phyloP scores from a whole-genome alignment of 192 early-diverging fungal genomes.

The Chytriomyces sp. region DNA sequence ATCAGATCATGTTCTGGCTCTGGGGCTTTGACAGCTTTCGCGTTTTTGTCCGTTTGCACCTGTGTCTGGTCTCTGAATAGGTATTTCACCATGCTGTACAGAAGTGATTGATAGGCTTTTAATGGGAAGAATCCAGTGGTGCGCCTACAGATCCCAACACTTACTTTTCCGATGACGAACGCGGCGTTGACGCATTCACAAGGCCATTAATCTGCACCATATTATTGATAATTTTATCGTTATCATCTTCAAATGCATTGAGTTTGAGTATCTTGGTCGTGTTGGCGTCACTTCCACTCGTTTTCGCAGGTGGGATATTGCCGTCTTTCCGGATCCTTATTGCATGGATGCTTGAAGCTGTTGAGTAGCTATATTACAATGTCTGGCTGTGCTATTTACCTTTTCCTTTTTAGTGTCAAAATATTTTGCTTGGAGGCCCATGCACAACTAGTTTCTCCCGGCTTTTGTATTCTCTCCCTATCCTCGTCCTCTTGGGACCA shows the following conservation, averaged over 20 bases:
- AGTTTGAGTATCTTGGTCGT: background rate
- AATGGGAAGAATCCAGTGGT: background rate
- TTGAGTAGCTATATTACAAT: background rate
- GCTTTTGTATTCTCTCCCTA: background rate
- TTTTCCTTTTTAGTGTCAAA: background rate
- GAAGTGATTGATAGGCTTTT: background rate
- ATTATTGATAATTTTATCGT: background rate
- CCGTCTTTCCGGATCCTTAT: slow-evolving; percentile 9
- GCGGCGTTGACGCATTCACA: slow-evolving; percentile 6
- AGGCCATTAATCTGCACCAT: background rate
- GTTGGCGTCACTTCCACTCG: background rate
- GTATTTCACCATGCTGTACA: background rate
- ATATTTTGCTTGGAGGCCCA: slow-evolving; percentile 8
- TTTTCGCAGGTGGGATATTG: background rate
- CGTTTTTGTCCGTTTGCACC: slow-evolving; percentile 7
- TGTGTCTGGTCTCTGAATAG: slow-evolving; percentile 17
- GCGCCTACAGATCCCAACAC: slow-evolving; percentile 22
- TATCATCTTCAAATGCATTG: background rate
- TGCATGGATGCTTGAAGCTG: slow-evolving; percentile 17
- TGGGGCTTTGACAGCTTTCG: background rate
- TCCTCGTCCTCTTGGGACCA: background rate
- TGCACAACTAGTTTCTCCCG: background rate
- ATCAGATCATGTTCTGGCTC: background rate
- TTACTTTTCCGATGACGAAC: slow-evolving; percentile 24
- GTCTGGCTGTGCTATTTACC: background rate